Conservation (phyloP, 1,284 basidiomycete genomes). For the Apiotrichum domesticum region DNA sequence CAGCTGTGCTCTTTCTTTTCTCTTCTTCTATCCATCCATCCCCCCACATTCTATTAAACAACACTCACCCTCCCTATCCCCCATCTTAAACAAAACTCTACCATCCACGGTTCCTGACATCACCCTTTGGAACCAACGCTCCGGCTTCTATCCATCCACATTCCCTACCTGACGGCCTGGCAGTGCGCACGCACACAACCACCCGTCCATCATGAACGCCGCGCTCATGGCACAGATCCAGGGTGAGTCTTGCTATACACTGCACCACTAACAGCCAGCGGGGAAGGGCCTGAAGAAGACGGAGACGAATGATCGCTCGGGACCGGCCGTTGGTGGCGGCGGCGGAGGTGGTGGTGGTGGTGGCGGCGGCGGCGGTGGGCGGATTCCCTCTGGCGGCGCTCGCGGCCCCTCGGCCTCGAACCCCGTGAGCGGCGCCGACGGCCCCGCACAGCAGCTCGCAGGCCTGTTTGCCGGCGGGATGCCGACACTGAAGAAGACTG, state of each 20-base stretch:
- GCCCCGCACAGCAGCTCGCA: constrained; percentile 62
- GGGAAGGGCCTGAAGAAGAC: constrained; percentile 75
- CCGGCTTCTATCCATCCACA: too few species aligned
- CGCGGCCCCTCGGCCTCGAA: constrained; percentile 12
- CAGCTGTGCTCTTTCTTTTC: too few species aligned
- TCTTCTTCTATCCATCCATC: too few species aligned
- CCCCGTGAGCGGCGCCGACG: constrained; percentile 22
- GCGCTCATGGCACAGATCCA: constrained; percentile 42
- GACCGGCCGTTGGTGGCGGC: constrained; percentile 55
- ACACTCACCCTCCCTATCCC: too few species aligned
- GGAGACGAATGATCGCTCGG: constrained; percentile 74
- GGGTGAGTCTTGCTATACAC: constrained; percentile 16
- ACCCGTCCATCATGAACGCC: constrained; percentile 30
- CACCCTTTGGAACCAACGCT: too few species aligned
- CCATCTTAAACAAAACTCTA: too few species aligned
- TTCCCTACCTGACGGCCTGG: too few species aligned
- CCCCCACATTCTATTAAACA: too few species aligned
- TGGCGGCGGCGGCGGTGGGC: constrained; percentile 50
- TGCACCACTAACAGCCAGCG: constrained; percentile 37
- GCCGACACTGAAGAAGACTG: constrained; percentile 77
- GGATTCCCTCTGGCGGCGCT: constrained; percentile 21
- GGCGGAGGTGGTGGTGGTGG: constrained; percentile 48
- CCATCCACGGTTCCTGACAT: too few species aligned
- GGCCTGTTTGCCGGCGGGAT: constrained; percentile 83
- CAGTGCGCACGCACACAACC: not conserved